Conservation (phyloP, 768 basidiomycete genomes). For the Mycena metata region DNA sequence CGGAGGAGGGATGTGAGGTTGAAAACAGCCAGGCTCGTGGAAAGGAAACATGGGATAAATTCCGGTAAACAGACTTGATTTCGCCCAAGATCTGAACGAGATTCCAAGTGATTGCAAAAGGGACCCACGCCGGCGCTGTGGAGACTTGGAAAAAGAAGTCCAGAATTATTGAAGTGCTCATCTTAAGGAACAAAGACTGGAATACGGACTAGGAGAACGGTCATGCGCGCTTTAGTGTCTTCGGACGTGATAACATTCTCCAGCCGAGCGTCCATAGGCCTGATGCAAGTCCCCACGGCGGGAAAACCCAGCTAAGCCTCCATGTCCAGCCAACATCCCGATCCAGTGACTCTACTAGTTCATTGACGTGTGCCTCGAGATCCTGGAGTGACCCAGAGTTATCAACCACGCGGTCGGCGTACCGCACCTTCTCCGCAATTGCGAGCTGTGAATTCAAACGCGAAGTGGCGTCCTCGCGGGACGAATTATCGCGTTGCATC, state of each 20-base stretch:
- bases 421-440: slow-evolving; percentile 82
- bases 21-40: no score
- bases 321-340: slow-evolving; percentile 68
- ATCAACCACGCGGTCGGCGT: slow-evolving; percentile 89
- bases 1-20: no score
- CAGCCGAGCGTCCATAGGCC: slow-evolving; percentile 50
- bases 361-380: slow-evolving; percentile 67
- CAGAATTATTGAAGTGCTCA: no score
- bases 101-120: no score
- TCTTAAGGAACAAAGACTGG: no score
- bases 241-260: slow-evolving; percentile 35
- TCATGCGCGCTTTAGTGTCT: slow-evolving; percentile 26
- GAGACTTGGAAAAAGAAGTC: no score
- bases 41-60: no score
- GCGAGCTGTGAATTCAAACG: slow-evolving; percentile 87
- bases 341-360: slow-evolving; percentile 59
- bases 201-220: no score
- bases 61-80: no score
- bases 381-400: slow-evolving; percentile 86
- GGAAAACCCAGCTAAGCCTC: slow-evolving; percentile 73
- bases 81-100: no score
- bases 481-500: slow-evolving; percentile 78
- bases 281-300: slow-evolving; percentile 65
- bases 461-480: slow-evolving; percentile 74
- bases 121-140: no score